Evolutionary conservation across 176 grass and related monocot genomes (phyloP).

Genomic region (Panicum miliaceum): DNA sequence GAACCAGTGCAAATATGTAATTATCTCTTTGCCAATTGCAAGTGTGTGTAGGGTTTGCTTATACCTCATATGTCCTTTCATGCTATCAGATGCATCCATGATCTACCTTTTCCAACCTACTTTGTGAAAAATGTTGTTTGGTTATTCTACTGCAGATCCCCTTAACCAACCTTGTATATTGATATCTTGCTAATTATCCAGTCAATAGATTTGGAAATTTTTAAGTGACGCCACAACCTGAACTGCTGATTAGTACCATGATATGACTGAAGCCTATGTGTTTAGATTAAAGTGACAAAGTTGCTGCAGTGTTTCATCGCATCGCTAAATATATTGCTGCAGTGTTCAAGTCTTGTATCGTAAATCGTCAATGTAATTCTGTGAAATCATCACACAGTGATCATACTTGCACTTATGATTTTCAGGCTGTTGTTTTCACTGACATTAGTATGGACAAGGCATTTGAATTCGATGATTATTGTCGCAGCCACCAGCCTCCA

Average conservation of each 20-base stretch:
- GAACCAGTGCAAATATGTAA: not conserved
- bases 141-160: not conserved
- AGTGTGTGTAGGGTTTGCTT: not conserved
- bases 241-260: conserved; percentile 15
- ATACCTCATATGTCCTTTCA: not conserved
- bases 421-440: conserved; percentile 79
- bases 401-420: conserved; percentile 32
- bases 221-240: conserved; percentile 15
- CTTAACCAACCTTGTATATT: not conserved
- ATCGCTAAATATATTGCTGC: conserved; percentile 10
- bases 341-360: not conserved
- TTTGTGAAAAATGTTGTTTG: not conserved
- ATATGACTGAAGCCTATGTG: conserved; percentile 9
- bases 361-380: conserved; percentile 8
- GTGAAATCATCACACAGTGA: not conserved
- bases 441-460: conserved; percentile 67
- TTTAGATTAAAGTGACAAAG: conserved; percentile 25
- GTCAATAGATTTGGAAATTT: not conserved
- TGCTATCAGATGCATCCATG: not conserved
- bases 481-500: conserved; percentile 62
- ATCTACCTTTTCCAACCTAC: conserved; percentile 15
- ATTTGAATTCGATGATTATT: conserved; percentile 68
- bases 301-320: not conserved
- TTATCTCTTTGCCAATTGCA: not conserved
- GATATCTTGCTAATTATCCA: not conserved